Evolutionary conservation across 2,329 filamentous ascomycete species (phyloP), one percentile per base, ranked within the genome.

Genomic region (Claviceps purpurea): DNA sequence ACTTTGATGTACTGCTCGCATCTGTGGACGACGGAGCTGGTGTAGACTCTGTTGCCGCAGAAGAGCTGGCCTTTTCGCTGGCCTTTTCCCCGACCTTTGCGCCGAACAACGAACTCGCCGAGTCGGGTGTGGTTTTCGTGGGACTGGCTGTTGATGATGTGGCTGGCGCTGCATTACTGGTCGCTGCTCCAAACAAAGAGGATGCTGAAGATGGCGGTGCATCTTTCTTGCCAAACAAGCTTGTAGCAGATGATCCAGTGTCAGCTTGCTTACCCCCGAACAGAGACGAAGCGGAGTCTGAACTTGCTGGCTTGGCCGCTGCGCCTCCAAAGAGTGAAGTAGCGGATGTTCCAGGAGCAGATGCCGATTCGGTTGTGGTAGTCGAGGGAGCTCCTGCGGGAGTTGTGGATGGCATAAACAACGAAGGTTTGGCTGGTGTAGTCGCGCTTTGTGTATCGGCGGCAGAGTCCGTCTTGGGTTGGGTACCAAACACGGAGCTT

Each of bases 301-400:
- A 55, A 40, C 56, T 49, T 38, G 54, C 47, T 40, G 62, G 55
- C 39, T 60, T 59, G 40, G 59, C 54, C 18, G 56, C 53, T 16
- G 56, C 56, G 37, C 54, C 53, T 10, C 60, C 59, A 51, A 66
- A 66, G 11, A 66, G 51, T 44, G 56, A 56, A 24, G 58, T 56
- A 14, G 59, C 47, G 20, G 55, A 55, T 20, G 51, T 37, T 5
- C 47, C 53, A 13, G 50, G 37, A 24, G 46, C 38, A 34, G 52
- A 24, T 2, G 49, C 55, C 50, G 64, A 56, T 53, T 65, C 64
- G n/a, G 63, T 57, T 22, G 61, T 56, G 51, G 66, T 69, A 5
- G 67, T 60, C 0, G 76, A 75, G 52, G 77, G 77, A n/a, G 73
- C 71, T 39, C 77, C 77, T 22, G 76, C 76, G 16, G 77, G 76